Percentiles rank a stretch among this genome's conserved stretches.
These are phyloP conservation scores for Podaxis mareebaensis DNA, from an alignment of 768 basidiomycete genomes.

Conservation along the genomic window DNA sequence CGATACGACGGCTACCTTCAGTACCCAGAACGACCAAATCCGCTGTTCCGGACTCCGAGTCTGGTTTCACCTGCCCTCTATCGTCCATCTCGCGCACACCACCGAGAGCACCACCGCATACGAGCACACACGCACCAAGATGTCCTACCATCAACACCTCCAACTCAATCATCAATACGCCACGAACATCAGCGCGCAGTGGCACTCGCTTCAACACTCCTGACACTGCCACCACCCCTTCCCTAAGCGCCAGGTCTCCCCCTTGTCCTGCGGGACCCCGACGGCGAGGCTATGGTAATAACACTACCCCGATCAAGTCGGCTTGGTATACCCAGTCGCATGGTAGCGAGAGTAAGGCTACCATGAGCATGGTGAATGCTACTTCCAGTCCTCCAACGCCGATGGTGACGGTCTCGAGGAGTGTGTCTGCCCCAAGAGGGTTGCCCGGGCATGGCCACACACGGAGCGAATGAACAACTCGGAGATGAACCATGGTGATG, in stretches of 20 bases:
- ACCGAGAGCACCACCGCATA: background rate
- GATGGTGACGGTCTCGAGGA: constrained; percentile 2
- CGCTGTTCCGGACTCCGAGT: background rate
- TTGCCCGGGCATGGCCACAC: background rate
- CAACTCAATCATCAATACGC: background rate
- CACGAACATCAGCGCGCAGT: background rate
- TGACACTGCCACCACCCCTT: background rate
- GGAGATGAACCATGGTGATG: background rate
- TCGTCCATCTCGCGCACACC: background rate
- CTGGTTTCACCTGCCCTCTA: background rate
- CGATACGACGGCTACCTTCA: constrained; percentile 1
- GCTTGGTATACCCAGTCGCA: background rate
- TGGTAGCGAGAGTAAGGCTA: background rate
- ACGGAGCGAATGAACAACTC: background rate
- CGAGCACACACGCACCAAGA: background rate
- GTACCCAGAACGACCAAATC: background rate
- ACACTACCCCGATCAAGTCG: background rate
- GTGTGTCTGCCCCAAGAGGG: background rate
- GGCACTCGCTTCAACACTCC: background rate
- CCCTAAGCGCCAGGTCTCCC: background rate
- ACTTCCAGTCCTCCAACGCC: background rate
- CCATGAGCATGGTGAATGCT: background rate
- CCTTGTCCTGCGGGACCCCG: constrained; percentile 5
- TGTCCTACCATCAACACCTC: background rate
- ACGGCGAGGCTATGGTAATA: background rate